A percentile compares a stretch with the other conserved stretches of the same genome.
Evolutionary conservation across 495 filamentous ascomycete genomes (phyloP).

Genomic region (Penicillium simplicissimum): DNA sequence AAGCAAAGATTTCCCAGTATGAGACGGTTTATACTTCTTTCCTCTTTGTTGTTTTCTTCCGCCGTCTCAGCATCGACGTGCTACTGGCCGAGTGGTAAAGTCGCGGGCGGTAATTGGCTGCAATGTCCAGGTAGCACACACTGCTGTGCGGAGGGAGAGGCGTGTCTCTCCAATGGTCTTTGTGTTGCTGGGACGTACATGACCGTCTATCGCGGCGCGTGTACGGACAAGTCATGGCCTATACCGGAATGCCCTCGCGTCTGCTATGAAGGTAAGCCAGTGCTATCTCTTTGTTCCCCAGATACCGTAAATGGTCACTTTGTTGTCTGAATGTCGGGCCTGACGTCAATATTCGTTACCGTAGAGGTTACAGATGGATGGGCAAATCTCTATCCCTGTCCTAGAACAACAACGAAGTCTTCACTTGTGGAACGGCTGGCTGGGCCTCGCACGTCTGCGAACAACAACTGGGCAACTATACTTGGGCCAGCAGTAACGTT

Average conservation of each 20-base stretch:
- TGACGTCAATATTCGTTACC: neutral
- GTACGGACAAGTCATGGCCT: neutral
- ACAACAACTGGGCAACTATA: neutral
- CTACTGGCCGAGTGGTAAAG: neutral
- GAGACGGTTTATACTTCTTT: neutral
- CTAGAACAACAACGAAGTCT: neutral
- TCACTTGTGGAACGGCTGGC: neutral
- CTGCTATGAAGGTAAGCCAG: neutral
- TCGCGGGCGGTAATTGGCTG: neutral
- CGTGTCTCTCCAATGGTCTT: neutral
- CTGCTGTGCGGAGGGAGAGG: neutral
- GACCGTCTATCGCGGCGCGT: neutral
- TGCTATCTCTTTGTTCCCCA: neutral
- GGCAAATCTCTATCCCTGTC: neutral
- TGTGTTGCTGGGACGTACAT: neutral
- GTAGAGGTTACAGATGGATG: neutral
- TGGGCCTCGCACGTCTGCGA: neutral
- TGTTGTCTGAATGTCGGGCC: neutral
- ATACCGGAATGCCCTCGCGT: neutral
- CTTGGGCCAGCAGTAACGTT: neutral
- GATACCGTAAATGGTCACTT: neutral
- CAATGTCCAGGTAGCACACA: slow-evolving; percentile 1
- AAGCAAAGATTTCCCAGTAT: neutral
- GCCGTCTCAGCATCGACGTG: neutral
- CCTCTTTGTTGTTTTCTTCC: neutral